Conservation (phyloP, 228 moss, liverwort and hornwort species). For the Sphagnum magellanicum region DNA sequence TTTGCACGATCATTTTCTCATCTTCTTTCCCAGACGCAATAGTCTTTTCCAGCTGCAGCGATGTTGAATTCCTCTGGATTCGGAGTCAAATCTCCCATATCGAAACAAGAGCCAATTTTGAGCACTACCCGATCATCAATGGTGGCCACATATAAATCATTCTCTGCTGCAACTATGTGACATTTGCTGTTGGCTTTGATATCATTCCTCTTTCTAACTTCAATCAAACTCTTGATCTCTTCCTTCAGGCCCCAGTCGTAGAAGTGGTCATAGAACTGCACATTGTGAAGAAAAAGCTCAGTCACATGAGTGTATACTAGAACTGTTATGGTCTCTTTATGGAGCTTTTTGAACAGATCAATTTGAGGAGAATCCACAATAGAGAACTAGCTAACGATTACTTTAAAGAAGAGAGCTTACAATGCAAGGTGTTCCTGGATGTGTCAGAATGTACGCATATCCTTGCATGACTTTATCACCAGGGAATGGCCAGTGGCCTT, state of each 20-base stretch:
- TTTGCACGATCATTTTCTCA: too few relatives aligned
- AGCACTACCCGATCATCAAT: conserved; percentile 59
- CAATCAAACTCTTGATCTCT: conserved; percentile 43
- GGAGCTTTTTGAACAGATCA: too few relatives aligned
- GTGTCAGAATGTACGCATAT: conserved; percentile 73
- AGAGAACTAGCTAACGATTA: too few relatives aligned
- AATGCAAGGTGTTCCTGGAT: conserved; percentile 67
- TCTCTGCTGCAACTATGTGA: conserved; percentile 50
- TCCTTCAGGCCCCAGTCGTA: conserved; percentile 76
- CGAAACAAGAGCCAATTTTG: conserved; percentile 57
- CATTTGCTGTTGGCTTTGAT: conserved; percentile 58
- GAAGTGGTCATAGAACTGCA: conserved; percentile 85
- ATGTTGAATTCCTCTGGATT: conserved; percentile 39
- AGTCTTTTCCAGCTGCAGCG: conserved; percentile 59
- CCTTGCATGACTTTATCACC: conserved; percentile 65
- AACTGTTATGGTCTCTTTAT: too few relatives aligned
- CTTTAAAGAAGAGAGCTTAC: conserved; percentile 21
- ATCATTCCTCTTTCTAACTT: conserved; percentile 55
- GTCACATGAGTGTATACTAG: too few relatives aligned
- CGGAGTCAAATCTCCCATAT: conserved; percentile 55
- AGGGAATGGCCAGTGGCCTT: conserved; percentile 70
- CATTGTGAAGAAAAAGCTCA: too few relatives aligned
- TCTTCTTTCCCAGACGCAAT: conserved; percentile 86
- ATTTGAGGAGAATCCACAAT: too few relatives aligned
- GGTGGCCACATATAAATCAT: conserved; percentile 61